phyloP scores from a whole-genome alignment of 179 eudicot species.

The Nepenthes alata region DNA sequence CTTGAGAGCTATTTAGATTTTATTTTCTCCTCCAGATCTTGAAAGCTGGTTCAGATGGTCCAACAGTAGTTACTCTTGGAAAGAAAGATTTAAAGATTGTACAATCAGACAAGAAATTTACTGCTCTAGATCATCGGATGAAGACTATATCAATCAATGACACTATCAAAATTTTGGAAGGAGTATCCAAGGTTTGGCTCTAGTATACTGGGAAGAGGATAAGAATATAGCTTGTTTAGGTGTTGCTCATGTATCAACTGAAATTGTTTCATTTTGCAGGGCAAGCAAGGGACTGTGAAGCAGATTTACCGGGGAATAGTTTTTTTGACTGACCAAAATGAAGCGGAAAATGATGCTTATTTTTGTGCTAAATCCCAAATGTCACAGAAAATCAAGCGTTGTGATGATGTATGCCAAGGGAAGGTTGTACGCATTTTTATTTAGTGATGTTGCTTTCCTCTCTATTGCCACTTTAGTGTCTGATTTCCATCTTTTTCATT shows the following conservation, averaged over 20 bases:
- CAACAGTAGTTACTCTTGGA: constrained; percentile 32
- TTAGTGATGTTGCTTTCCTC: background rate
- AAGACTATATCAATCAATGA: constrained; percentile 62
- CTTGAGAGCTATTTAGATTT: constrained; percentile 3
- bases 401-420: constrained; percentile 32
- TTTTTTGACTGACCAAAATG: constrained; percentile 62
- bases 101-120: constrained; percentile 57
- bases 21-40: constrained; percentile 37
- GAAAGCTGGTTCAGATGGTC: constrained; percentile 57
- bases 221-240: background rate
- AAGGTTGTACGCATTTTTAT: constrained; percentile 35
- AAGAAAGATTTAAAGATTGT: constrained; percentile 43
- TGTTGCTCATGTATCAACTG: no score
- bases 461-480: background rate
- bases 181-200: constrained; percentile 61
- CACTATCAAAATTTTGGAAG: constrained; percentile 55
- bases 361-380: constrained; percentile 53
- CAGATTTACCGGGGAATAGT: constrained; percentile 64
- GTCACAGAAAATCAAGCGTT: constrained; percentile 55
- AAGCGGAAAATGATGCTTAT: constrained; percentile 66
- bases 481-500: background rate
- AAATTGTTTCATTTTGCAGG: constrained; percentile 33
- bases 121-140: constrained; percentile 59
- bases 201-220: background rate
- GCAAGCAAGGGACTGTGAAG: constrained; percentile 65